phyloP scores from a whole-genome alignment of 2,329 filamentous ascomycete genomes.

The Fusarium anthophilum region DNA sequence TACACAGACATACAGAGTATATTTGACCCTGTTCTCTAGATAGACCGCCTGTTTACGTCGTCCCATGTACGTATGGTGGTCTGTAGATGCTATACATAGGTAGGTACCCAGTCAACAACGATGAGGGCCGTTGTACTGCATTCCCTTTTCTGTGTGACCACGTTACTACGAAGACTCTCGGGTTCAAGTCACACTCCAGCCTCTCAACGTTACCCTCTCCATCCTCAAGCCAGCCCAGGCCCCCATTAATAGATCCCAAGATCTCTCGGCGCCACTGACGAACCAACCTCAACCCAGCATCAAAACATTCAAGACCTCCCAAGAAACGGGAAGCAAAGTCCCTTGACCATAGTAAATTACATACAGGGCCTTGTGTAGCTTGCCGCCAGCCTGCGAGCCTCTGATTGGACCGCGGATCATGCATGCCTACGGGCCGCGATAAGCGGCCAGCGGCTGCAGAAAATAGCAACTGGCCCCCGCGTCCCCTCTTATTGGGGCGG shows the following conservation, averaged over 20 bases:
- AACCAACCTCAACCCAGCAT: constrained; percentile 24
- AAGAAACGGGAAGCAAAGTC: constrained; percentile 31
- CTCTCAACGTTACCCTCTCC: constrained; percentile 1
- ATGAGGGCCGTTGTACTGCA: background rate
- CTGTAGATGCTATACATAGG: background rate
- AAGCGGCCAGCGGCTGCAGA: constrained; percentile 43
- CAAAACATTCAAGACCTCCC: constrained; percentile 13
- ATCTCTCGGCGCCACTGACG: constrained; percentile 21
- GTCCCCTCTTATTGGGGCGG: constrained; percentile 13
- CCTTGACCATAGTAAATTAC: constrained; percentile 12
- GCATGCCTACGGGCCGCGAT: constrained; percentile 32
- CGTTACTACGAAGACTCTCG: background rate
- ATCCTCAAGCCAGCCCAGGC: background rate
- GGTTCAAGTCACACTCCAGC: background rate
- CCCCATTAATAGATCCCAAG: constrained; percentile 22
- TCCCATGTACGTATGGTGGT: background rate
- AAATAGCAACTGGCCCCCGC: constrained; percentile 39
- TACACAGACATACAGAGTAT: background rate
- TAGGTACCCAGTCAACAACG: background rate
- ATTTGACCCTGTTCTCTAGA: background rate
- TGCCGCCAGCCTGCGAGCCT: background rate
- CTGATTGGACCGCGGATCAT: constrained; percentile 31
- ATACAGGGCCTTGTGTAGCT: constrained; percentile 3
- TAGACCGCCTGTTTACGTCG: background rate
- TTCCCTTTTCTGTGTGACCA: background rate